Evolutionary conservation across 2,329 filamentous ascomycete genomes (phyloP).

Genomic region (Alternaria viburni): DNA sequence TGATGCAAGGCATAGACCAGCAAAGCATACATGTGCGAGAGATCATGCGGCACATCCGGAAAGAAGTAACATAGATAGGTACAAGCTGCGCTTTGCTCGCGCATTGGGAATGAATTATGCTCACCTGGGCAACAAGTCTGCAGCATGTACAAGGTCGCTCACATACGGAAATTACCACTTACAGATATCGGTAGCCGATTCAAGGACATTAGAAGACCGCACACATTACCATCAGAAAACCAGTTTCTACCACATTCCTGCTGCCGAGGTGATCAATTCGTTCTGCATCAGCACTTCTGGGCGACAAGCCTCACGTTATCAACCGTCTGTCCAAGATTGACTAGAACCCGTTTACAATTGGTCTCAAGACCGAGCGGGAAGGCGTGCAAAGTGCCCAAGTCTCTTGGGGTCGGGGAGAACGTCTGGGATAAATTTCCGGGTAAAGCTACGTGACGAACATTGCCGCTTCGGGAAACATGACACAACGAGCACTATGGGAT

Average conservation of each 20-base stretch:
- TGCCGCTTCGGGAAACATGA: neutral
- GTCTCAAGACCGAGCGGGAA: neutral
- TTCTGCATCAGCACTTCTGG: neutral
- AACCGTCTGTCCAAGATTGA: neutral
- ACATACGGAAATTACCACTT: neutral
- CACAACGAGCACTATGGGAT: neutral
- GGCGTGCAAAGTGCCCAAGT: slow-evolving; percentile 9
- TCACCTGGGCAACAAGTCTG: neutral
- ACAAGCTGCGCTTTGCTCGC: too few relatives aligned
- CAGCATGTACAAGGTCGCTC: neutral
- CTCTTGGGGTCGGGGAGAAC: neutral
- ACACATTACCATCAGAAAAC: too few relatives aligned
- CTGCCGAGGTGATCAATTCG: neutral
- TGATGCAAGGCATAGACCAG: neutral
- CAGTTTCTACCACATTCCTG: neutral
- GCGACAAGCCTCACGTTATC: neutral
- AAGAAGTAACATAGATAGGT: too few relatives aligned
- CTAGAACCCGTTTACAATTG: neutral
- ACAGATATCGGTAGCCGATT: too few relatives aligned
- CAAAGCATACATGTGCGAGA: neutral
- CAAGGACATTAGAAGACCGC: too few relatives aligned
- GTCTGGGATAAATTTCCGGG: slow-evolving; percentile 11
- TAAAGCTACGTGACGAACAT: slow-evolving; percentile 2
- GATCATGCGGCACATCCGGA: neutral
- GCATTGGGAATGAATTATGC: too few relatives aligned